phyloP scores from a whole-genome alignment of 768 basidiomycete species.

The Auricularia sp. region DNA sequence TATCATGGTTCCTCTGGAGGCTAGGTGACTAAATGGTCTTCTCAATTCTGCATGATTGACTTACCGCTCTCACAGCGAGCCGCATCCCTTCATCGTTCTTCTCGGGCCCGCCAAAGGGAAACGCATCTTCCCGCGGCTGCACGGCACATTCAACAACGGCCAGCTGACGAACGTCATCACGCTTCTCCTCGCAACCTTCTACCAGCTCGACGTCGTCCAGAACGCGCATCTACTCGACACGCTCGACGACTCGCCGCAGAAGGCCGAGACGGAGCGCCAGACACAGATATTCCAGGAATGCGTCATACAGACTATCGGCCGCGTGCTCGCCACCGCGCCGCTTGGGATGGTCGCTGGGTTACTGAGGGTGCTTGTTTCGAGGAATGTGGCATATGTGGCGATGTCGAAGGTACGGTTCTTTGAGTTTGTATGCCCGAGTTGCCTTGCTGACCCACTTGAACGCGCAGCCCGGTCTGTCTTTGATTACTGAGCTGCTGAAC shows the following conservation, averaged over 20 bases:
- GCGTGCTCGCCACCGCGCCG: conserved; percentile 67
- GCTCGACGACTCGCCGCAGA: conserved; percentile 49
- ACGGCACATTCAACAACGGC: conserved; percentile 68
- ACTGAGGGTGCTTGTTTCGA: conserved; percentile 70
- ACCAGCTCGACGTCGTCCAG: conserved; percentile 83
- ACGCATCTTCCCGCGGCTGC: conserved; percentile 77
- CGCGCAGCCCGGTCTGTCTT: conserved; percentile 75
- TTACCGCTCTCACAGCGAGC: conserved; percentile 43
- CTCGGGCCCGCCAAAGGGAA: conserved; percentile 87
- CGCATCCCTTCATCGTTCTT: conserved; percentile 94
- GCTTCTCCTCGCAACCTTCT: conserved; percentile 88
- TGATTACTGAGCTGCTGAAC: conserved; percentile 84
- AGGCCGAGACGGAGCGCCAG: conserved; percentile 70
- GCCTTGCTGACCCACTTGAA: conserved; percentile 5
- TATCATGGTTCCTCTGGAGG: conserved; percentile 64
- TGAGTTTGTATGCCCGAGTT: neutral
- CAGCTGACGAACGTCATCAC: conserved; percentile 84
- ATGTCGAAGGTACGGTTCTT: conserved; percentile 60
- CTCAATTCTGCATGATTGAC: neutral
- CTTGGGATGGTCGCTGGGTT: conserved; percentile 80
- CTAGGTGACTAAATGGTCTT: conserved; percentile 49
- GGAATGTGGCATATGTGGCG: conserved; percentile 64
- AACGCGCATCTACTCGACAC: conserved; percentile 65
- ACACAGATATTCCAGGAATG: conserved; percentile 82
- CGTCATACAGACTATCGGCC: conserved; percentile 79